Conservation (phyloP, 1,284 basidiomycete genomes). For the Stygiomarasmius scandens region DNA sequence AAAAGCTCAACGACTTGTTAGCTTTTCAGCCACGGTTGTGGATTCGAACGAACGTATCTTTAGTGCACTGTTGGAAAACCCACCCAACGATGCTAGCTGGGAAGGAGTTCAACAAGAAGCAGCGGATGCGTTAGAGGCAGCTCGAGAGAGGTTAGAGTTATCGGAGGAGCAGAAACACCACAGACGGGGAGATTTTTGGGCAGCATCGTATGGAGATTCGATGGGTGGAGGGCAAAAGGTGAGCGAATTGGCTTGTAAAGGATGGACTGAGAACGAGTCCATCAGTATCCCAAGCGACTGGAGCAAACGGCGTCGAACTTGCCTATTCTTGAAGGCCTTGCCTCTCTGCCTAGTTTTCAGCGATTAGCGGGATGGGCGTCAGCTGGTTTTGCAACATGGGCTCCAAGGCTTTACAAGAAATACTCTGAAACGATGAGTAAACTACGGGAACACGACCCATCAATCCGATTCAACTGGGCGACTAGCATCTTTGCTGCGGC, state of each 20-base stretch:
- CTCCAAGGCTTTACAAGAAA: background rate
- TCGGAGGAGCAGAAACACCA: background rate
- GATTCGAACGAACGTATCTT: background rate
- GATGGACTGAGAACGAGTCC: too few relatives aligned
- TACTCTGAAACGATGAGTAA: background rate
- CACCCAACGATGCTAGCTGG: background rate
- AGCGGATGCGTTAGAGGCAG: background rate
- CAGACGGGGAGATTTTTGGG: constrained; percentile 15
- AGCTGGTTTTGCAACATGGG: background rate
- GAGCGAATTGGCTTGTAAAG: too few relatives aligned
- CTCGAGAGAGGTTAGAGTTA: background rate
- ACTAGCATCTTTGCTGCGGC: background rate
- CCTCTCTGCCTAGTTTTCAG: background rate
- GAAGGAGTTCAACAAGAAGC: background rate
- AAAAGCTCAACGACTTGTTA: too few relatives aligned
- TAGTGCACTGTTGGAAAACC: background rate
- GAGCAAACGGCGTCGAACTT: background rate
- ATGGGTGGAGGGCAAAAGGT: constrained; percentile 12
- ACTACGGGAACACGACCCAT: background rate
- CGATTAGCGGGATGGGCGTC: background rate
- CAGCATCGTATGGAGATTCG: constrained; percentile 3
- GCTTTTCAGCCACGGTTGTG: background rate
- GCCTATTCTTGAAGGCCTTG: background rate
- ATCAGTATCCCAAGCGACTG: background rate
- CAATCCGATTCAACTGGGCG: background rate